phyloP scores from a whole-genome alignment of 129 eudicot genomes.

The Centrapalus pauciflorus region DNA sequence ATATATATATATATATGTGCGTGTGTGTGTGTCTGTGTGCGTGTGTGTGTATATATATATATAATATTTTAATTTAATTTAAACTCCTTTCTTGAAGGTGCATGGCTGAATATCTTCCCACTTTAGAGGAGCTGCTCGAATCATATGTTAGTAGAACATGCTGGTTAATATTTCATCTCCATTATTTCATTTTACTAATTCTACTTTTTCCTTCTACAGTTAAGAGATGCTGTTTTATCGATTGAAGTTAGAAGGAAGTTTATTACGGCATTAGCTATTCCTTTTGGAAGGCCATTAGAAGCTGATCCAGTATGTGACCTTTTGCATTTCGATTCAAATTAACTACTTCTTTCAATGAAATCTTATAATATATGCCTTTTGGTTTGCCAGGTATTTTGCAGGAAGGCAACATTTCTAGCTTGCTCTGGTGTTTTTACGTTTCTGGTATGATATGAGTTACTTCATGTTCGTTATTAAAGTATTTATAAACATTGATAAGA shows the following conservation, averaged over 20 bases:
- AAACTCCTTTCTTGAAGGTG: conserved; percentile 48
- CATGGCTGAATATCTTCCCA: conserved; percentile 96
- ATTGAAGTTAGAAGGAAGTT: conserved; percentile 75
- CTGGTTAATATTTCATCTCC: not conserved
- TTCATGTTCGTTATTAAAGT: too few species aligned
- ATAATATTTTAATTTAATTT: not conserved
- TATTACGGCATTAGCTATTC: conserved; percentile 62
- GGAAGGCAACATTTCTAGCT: conserved; percentile 80
- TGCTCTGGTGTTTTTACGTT: conserved; percentile 79
- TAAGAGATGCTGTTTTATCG: conserved; percentile 63
- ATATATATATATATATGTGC: not conserved
- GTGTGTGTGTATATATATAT: not conserved
- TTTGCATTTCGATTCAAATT: conserved; percentile 2
- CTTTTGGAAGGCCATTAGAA: conserved; percentile 90
- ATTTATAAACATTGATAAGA: too few species aligned
- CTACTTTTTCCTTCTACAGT: conserved; percentile 23
- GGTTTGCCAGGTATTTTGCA: conserved; percentile 71
- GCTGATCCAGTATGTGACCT: conserved; percentile 75
- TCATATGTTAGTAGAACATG: conserved; percentile 45
- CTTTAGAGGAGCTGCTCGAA: conserved; percentile 66
- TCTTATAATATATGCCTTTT: conserved; percentile 14
- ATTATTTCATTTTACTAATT: not conserved
- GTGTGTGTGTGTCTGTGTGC: too few species aligned
- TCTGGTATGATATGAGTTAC: conserved; percentile 45
- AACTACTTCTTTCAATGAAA: not conserved